These are phyloP conservation scores for Ceratocystis harringtonii DNA, from an alignment of 2,329 filamentous ascomycete species.

Conservation along the genomic window DNA sequence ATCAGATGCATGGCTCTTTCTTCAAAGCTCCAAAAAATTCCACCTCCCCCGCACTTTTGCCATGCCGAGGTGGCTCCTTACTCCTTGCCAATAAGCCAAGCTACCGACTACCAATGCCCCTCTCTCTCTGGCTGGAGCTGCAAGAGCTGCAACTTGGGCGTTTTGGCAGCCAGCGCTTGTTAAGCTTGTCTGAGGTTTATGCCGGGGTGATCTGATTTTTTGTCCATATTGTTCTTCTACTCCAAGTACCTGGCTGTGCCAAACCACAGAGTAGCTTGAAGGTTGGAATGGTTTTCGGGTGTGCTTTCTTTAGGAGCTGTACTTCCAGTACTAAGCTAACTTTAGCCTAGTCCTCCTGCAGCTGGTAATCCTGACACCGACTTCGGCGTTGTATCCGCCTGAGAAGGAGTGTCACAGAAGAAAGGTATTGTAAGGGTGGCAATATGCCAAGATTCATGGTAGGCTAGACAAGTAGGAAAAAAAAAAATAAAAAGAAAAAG, in stretches of 20 bases:
- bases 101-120: neutral
- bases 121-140: neutral
- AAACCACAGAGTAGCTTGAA: no score
- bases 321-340: neutral
- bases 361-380: neutral
- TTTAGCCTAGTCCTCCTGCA: neutral
- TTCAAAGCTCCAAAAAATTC: neutral
- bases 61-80: neutral
- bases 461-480: neutral
- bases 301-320: neutral
- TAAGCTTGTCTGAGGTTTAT: neutral
- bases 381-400: neutral
- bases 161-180: conserved; percentile 4
- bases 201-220: conserved; percentile 5
- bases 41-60: conserved; percentile 6
- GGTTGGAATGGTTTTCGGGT: neutral
- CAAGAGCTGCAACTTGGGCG: neutral
- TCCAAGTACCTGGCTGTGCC: no score
- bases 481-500: neutral
- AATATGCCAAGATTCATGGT: neutral
- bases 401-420: neutral
- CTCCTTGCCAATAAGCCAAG: neutral
- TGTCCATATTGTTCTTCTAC: neutral
- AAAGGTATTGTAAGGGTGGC: neutral
- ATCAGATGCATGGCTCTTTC: neutral